phyloP scores from a whole-genome alignment of 257 asterid genomes.

The Penstemon davidsonii region DNA sequence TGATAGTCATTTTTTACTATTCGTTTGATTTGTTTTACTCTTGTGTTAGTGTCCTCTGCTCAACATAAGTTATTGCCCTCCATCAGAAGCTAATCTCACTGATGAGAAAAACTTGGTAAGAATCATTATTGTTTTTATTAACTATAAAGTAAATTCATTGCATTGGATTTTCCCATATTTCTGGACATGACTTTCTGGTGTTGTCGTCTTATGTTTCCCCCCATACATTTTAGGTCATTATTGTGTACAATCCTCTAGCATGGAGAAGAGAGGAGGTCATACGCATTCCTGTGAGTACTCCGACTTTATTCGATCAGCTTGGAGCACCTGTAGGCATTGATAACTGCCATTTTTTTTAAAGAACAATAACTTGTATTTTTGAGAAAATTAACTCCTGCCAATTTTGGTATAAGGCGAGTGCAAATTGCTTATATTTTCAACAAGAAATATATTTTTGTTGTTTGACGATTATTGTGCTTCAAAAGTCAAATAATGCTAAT shows the following conservation, averaged over 20 bases:
- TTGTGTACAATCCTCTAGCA: conserved; percentile 76
- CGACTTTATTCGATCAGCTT: conserved; percentile 16
- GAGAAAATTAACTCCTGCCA: not conserved
- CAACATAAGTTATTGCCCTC: conserved; percentile 74
- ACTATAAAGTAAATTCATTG: conserved; percentile 3
- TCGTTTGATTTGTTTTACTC: conserved; percentile 31
- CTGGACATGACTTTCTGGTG: conserved; percentile 22
- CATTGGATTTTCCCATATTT: conserved; percentile 3
- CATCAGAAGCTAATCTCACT: conserved; percentile 61
- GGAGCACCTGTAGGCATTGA: conserved; percentile 17
- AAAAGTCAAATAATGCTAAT: not conserved
- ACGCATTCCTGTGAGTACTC: conserved; percentile 71
- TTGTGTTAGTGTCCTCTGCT: conserved; percentile 70
- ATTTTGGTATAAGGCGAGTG: conserved; percentile 3
- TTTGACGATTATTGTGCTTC: not conserved
- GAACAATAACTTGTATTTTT: not conserved
- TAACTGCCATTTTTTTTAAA: conserved; percentile 9
- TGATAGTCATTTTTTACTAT: conserved; percentile 5
- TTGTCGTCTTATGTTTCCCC: conserved; percentile 15
- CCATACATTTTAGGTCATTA: conserved; percentile 46
- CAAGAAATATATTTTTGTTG: not conserved
- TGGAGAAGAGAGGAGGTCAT: conserved; percentile 73
- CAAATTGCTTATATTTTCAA: not conserved
- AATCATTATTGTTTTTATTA: conserved; percentile 1
- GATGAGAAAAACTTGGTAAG: conserved; percentile 60